phyloP scores from a whole-genome alignment of 169 alveolate genomes.

The Eimeria praecox region DNA sequence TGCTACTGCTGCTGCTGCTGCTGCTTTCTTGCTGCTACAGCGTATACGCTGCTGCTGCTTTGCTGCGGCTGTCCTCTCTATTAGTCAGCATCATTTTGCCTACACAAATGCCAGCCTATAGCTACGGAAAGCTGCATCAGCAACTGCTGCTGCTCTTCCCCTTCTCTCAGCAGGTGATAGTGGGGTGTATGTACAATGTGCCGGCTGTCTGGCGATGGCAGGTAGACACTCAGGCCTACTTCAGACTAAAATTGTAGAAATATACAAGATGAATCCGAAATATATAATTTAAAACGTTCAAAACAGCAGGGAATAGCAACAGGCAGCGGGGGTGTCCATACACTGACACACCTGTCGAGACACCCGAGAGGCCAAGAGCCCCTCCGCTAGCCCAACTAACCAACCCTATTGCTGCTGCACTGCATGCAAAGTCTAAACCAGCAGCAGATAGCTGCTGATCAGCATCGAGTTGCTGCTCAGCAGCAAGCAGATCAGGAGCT shows the following conservation, averaged over 20 bases:
- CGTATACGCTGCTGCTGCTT: not conserved
- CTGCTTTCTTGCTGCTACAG: not conserved
- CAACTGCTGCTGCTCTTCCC: not conserved
- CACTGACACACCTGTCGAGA: not conserved
- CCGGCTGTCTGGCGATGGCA: not conserved
- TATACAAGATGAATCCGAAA: too few species aligned
- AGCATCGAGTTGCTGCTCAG: too few species aligned
- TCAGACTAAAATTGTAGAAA: too few species aligned
- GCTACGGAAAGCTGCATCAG: not conserved
- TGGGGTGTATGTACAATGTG: not conserved
- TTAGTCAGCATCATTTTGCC: not conserved
- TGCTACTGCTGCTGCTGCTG: not conserved
- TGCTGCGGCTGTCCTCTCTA: not conserved
- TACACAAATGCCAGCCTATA: not conserved
- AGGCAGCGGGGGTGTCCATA: too few species aligned
- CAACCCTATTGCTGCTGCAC: not conserved
- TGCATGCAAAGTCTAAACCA: not conserved
- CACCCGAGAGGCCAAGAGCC: not conserved
- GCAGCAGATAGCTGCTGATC: conserved; percentile 19
- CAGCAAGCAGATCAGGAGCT: too few species aligned
- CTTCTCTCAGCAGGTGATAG: not conserved
- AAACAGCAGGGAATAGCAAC: not conserved
- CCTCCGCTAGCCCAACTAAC: not conserved
- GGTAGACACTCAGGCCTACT: not conserved
- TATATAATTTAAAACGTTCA: not conserved